Evolutionary conservation across 116 monocot species (phyloP).

Genomic region (Thalassia testudinum): DNA sequence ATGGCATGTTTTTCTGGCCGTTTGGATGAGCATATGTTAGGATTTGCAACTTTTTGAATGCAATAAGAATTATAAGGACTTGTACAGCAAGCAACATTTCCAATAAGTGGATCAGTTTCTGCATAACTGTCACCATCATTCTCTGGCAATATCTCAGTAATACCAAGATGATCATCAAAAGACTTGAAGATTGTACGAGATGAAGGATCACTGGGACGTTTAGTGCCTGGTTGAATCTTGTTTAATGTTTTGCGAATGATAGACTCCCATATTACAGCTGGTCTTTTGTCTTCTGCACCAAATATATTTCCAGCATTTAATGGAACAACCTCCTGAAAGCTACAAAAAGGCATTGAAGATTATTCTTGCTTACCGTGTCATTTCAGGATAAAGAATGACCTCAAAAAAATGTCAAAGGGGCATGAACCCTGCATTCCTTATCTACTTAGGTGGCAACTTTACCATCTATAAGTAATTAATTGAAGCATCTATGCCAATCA

Average conservation of each 20-base stretch:
- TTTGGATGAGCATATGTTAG: neutral
- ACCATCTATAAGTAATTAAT: too few species aligned
- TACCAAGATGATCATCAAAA: slow-evolving; percentile 31
- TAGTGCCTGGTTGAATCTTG: slow-evolving; percentile 27
- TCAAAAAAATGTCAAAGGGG: too few species aligned
- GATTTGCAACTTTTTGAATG: neutral
- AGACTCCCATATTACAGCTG: slow-evolving; percentile 64
- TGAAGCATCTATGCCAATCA: too few species aligned
- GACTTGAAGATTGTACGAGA: slow-evolving; percentile 76
- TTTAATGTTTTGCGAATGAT: slow-evolving; percentile 71
- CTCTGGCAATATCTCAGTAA: slow-evolving; percentile 27
- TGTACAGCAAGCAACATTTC: neutral
- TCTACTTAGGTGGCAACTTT: neutral
- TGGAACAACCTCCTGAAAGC: slow-evolving; percentile 90
- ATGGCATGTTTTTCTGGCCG: neutral
- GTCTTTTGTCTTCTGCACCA: slow-evolving; percentile 66
- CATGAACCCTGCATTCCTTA: too few species aligned
- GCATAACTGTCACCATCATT: slow-evolving; percentile 46
- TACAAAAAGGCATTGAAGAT: slow-evolving; percentile 9
- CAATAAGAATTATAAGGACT: slow-evolving; percentile 5
- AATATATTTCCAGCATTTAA: slow-evolving; percentile 93
- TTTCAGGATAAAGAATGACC: too few species aligned
- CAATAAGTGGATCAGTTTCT: slow-evolving; percentile 21
- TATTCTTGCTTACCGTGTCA: neutral
- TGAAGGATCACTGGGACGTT: slow-evolving; percentile 68